Evolutionary conservation across 352 stramenopile species (phyloP).

Genomic region (Globisporangium uncinulatum): DNA sequence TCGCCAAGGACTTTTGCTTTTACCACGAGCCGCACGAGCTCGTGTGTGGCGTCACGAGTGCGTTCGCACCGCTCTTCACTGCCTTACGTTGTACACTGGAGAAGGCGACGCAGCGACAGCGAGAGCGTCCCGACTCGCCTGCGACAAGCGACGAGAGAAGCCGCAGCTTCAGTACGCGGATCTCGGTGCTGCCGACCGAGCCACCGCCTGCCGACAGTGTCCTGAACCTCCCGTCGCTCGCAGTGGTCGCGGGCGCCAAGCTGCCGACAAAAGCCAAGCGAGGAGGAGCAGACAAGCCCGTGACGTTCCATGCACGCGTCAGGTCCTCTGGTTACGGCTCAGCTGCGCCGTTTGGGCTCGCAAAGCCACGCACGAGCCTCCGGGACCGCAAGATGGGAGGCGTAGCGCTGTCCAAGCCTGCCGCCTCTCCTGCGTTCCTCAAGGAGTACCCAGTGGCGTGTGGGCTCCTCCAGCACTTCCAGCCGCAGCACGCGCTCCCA

Average conservation of each 20-base stretch:
- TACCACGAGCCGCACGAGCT: conserved; percentile 19
- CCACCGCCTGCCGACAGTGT: conserved; percentile 48
- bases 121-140: not conserved
- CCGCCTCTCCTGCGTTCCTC: conserved; percentile 30
- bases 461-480: conserved; percentile 48
- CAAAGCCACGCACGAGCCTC: conserved; percentile 15
- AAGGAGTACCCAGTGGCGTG: conserved; percentile 75
- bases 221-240: conserved; percentile 44
- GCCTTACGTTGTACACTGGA: conserved; percentile 6
- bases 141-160: not conserved
- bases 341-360: conserved; percentile 15
- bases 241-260: conserved; percentile 13
- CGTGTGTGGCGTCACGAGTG: conserved; percentile 48
- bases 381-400: conserved; percentile 18
- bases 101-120: not conserved
- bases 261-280: conserved; percentile 16
- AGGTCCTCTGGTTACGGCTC: conserved; percentile 79
- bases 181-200: conserved; percentile 45
- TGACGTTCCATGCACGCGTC: conserved; percentile 78
- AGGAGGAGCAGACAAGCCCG: conserved; percentile 44
- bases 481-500: conserved; percentile 46
- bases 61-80: conserved; percentile 68
- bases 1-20: conserved; percentile 60
- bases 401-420: not conserved
- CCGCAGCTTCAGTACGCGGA: conserved; percentile 2